A percentile compares a stretch with the other conserved stretches of the same genome.
phyloP scores from a whole-genome alignment of 805 yeast genomes.

The Ogataea polymorpha region DNA sequence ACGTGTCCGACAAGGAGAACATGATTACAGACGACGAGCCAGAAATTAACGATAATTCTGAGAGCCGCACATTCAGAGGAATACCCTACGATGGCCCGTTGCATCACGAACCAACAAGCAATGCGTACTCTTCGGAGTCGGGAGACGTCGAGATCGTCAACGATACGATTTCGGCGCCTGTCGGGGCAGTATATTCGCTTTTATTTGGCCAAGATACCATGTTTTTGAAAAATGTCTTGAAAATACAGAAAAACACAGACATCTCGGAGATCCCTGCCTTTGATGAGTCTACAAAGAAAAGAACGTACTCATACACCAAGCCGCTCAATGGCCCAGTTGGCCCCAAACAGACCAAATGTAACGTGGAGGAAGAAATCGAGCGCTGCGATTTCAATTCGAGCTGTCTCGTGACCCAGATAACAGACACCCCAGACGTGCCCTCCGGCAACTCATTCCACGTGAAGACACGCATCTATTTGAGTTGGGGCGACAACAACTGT shows the following conservation, averaged over 20 bases:
- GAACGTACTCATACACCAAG: slow-evolving; percentile 57
- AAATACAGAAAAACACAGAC: slow-evolving; percentile 62
- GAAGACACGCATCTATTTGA: slow-evolving; percentile 51
- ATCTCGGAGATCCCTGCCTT: slow-evolving; percentile 48
- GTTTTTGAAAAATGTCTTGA: slow-evolving; percentile 42
- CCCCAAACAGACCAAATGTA: slow-evolving; percentile 71
- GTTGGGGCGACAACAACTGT: slow-evolving; percentile 59
- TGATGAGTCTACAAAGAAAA: slow-evolving; percentile 28
- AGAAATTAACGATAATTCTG: slow-evolving; percentile 18
- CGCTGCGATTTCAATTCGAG: slow-evolving; percentile 45
- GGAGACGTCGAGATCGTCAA: slow-evolving; percentile 57
- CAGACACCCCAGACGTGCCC: slow-evolving; percentile 81
- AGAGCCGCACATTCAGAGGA: slow-evolving; percentile 35
- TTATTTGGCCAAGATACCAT: slow-evolving; percentile 60
- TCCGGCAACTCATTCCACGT: slow-evolving; percentile 68
- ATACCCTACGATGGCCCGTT: slow-evolving; percentile 39
- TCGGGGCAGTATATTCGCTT: slow-evolving; percentile 58
- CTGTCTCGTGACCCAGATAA: slow-evolving; percentile 51
- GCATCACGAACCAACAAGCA: slow-evolving; percentile 35
- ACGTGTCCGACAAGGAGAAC: slow-evolving; percentile 30
- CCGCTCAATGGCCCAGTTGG: slow-evolving; percentile 70
- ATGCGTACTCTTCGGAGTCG: slow-evolving; percentile 40
- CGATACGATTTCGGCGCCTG: slow-evolving; percentile 54
- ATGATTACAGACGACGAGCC: slow-evolving; percentile 32
- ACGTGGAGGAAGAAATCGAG: slow-evolving; percentile 57